These are phyloP conservation scores for Periconia digitata DNA, from an alignment of 2,329 filamentous ascomycete genomes.

Conservation along the genomic window DNA sequence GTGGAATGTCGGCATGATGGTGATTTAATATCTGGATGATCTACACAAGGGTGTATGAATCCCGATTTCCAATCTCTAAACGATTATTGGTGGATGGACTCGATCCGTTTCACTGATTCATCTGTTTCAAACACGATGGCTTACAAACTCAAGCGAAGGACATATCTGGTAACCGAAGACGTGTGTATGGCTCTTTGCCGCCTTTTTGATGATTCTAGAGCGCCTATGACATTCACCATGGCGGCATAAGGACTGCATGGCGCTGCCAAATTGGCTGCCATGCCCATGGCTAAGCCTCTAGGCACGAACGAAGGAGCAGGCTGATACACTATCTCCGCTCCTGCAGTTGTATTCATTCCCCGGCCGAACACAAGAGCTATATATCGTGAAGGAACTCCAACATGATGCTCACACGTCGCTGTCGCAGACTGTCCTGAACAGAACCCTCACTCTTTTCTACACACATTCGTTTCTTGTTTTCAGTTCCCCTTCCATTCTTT, in stretches of 20 bases:
- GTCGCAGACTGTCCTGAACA: constrained; percentile 5
- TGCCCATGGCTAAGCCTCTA: not conserved
- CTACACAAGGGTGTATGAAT: not conserved
- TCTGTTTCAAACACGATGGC: not conserved
- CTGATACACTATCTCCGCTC: not conserved
- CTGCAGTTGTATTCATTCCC: not conserved
- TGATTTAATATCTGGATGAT: not conserved
- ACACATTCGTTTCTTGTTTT: constrained; percentile 1
- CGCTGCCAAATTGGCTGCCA: not conserved
- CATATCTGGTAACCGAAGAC: not conserved
- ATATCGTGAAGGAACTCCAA: not conserved
- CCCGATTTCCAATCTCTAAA: not conserved
- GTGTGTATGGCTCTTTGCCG: not conserved
- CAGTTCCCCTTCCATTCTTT: constrained; percentile 4
- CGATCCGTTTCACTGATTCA: not conserved
- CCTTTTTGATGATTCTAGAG: not conserved
- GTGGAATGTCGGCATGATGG: not conserved
- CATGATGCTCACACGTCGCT: not conserved
- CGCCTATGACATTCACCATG: not conserved
- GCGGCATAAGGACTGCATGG: not conserved
- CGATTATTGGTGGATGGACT: not conserved
- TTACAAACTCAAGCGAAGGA: not conserved
- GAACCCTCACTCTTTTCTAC: constrained; percentile 4
- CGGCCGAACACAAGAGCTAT: not conserved
- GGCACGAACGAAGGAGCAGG: no score